These are phyloP conservation scores for Neofusicoccum laricinum DNA, from an alignment of 2,329 filamentous ascomycete genomes.

Conservation along the genomic window DNA sequence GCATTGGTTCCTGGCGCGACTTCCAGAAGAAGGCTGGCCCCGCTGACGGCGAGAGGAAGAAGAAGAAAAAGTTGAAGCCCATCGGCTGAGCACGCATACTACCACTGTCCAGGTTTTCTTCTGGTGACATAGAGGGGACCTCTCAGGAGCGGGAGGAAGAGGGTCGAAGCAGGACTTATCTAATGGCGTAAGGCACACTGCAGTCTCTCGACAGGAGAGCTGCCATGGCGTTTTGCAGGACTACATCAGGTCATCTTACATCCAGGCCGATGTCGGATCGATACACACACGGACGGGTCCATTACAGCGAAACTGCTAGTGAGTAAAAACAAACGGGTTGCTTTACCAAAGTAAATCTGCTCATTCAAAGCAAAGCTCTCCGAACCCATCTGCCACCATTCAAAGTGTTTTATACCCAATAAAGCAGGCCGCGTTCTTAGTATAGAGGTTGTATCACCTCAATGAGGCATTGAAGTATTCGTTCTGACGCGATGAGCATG, in stretches of 20 bases:
- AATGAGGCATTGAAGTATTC: background rate
- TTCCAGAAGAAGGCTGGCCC: constrained; percentile 62
- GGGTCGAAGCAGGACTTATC: background rate
- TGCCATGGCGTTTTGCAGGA: constrained; percentile 6
- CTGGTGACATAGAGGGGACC: background rate
- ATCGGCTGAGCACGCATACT: constrained; percentile 40
- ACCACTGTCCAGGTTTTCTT: background rate
- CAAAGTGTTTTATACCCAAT: constrained; percentile 1
- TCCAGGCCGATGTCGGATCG: background rate
- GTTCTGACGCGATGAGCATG: background rate
- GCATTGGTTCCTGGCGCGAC: constrained; percentile 90
- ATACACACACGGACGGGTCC: background rate
- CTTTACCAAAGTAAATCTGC: constrained; percentile 3
- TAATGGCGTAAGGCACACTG: constrained; percentile 9
- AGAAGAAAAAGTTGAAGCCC: constrained; percentile 54
- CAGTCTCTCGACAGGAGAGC: background rate
- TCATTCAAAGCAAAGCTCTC: constrained; percentile 10
- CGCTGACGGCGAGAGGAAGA: constrained; percentile 39
- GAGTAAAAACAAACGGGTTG: constrained; percentile 10
- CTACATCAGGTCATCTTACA: background rate
- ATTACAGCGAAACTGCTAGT: constrained; percentile 1
- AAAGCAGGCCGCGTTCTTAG: background rate
- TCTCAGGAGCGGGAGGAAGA: background rate
- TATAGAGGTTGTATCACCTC: background rate
- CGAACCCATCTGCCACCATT: background rate